Conservation (phyloP, 768 basidiomycete genomes). For the Lenzites betulinus region DNA sequence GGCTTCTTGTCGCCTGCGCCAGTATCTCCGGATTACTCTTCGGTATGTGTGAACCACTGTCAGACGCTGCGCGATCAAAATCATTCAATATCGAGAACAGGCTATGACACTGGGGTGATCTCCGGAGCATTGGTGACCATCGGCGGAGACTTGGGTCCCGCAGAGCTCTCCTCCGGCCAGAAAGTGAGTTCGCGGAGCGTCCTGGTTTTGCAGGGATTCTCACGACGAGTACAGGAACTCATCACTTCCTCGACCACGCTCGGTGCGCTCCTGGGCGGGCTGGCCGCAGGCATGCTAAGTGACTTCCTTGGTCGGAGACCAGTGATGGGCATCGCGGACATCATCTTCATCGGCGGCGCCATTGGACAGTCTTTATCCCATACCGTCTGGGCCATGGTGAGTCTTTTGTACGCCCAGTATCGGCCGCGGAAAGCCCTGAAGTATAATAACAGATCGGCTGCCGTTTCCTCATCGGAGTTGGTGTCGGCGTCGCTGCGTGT, state of each 20-base stretch:
- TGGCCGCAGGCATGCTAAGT: constrained; percentile 66
- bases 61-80: background rate
- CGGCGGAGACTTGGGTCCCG: constrained; percentile 62
- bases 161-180: constrained; percentile 57
- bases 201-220: too few relatives aligned
- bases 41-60: constrained; percentile 45
- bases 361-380: constrained; percentile 70
- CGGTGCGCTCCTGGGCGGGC: constrained; percentile 75
- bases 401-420: background rate
- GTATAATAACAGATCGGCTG: constrained; percentile 53
- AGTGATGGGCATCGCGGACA: constrained; percentile 66
- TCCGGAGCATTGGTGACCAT: constrained; percentile 82
- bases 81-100: constrained; percentile 34
- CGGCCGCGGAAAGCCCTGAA: background rate
- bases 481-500: constrained; percentile 75
- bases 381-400: constrained; percentile 69
- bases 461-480: constrained; percentile 73
- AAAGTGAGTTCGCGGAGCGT: constrained; percentile 44
- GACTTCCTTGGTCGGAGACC: constrained; percentile 70
- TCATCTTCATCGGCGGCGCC: constrained; percentile 76
- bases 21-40: constrained; percentile 78
- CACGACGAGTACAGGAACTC: constrained; percentile 49
- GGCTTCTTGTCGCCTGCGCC: constrained; percentile 74
- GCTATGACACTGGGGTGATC: constrained; percentile 82
- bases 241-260: constrained; percentile 81